Conservation (phyloP, 345 rosid species). For the Rubroshorea leprosula region DNA sequence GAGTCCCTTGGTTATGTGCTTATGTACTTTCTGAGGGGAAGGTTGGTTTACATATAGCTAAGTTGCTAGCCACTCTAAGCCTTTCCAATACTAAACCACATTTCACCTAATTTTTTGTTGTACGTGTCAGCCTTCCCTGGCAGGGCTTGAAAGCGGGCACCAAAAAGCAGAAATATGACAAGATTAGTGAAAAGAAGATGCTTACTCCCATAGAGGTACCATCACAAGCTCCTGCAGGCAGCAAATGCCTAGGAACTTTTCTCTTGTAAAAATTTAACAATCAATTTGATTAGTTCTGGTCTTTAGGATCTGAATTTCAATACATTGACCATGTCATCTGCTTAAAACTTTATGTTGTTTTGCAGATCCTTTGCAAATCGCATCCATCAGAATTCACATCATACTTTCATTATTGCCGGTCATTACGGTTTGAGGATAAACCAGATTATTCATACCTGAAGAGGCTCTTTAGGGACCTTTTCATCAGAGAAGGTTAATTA, state of each 20-base stretch:
- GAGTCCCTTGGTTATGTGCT: slow-evolving; percentile 98
- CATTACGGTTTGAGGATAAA: slow-evolving; percentile 91
- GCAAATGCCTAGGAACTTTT: not conserved
- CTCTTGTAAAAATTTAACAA: not conserved
- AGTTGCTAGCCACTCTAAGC: not conserved
- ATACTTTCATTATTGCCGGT: slow-evolving; percentile 91
- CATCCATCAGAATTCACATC: slow-evolving; percentile 87
- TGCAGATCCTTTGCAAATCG: slow-evolving; percentile 83
- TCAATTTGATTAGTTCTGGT: slow-evolving; percentile 1
- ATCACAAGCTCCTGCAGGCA: not conserved
- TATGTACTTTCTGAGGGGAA: slow-evolving; percentile 95
- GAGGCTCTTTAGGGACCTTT: slow-evolving; percentile 89
- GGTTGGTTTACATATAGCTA: slow-evolving; percentile 37
- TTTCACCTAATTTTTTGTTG: slow-evolving; percentile 14
- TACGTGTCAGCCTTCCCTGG: slow-evolving; percentile 81
- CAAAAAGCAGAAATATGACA: slow-evolving; percentile 97
- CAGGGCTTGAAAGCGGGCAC: slow-evolving; percentile 94
- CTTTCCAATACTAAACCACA: not conserved
- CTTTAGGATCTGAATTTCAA: not conserved
- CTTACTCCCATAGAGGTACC: slow-evolving; percentile 84
- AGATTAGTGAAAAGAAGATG: slow-evolving; percentile 94
- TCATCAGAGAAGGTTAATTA: slow-evolving; percentile 75
- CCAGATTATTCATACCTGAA: slow-evolving; percentile 95
- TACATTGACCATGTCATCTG: not conserved
- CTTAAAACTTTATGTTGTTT: not conserved